Evolutionary conservation across 2,329 filamentous ascomycete genomes (phyloP).

Genomic region (Metarhizium robertsii): DNA sequence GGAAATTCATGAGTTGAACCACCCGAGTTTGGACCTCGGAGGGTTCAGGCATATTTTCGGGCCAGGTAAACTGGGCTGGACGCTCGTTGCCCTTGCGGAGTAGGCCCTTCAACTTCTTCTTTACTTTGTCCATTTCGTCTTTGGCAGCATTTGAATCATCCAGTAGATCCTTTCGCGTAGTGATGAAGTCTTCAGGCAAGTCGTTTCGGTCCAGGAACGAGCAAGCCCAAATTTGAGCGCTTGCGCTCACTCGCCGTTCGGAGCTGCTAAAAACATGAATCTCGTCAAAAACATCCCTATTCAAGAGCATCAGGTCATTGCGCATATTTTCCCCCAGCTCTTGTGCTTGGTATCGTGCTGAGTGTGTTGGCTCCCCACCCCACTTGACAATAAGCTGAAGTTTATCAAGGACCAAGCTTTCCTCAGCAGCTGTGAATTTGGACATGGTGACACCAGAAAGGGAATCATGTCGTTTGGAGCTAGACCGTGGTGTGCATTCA

Average conservation of each 20-base stretch:
- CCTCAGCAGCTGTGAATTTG: slow-evolving; percentile 85
- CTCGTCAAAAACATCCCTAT: slow-evolving; percentile 83
- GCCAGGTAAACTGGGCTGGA: slow-evolving; percentile 97
- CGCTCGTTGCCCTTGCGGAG: slow-evolving; percentile 87
- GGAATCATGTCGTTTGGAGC: slow-evolving; percentile 66
- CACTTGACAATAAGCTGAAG: slow-evolving; percentile 97
- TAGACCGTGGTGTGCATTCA: slow-evolving; percentile 4
- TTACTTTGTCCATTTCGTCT: slow-evolving; percentile 98
- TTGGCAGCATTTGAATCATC: slow-evolving; percentile 98
- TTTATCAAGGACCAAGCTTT: slow-evolving; percentile 89
- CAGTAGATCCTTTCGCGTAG: slow-evolving; percentile 83
- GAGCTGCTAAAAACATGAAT: slow-evolving; percentile 94
- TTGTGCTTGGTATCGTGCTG: slow-evolving; percentile 89
- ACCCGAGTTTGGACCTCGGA: slow-evolving; percentile 87
- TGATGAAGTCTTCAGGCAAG: slow-evolving; percentile 75
- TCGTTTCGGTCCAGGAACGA: slow-evolving; percentile 85
- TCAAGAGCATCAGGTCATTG: slow-evolving; percentile 87
- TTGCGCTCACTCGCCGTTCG: slow-evolving; percentile 87
- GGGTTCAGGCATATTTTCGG: slow-evolving; percentile 86
- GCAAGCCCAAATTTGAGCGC: slow-evolving; percentile 89
- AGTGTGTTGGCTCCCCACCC: slow-evolving; percentile 97
- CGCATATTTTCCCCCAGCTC: slow-evolving; percentile 94
- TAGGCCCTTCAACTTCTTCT: slow-evolving; percentile 95
- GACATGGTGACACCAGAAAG: slow-evolving; percentile 86
- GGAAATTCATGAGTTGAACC: slow-evolving; percentile 95